Conservation (phyloP, 2,329 filamentous ascomycete species). For the Emmonsiellopsis sp. region DNA sequence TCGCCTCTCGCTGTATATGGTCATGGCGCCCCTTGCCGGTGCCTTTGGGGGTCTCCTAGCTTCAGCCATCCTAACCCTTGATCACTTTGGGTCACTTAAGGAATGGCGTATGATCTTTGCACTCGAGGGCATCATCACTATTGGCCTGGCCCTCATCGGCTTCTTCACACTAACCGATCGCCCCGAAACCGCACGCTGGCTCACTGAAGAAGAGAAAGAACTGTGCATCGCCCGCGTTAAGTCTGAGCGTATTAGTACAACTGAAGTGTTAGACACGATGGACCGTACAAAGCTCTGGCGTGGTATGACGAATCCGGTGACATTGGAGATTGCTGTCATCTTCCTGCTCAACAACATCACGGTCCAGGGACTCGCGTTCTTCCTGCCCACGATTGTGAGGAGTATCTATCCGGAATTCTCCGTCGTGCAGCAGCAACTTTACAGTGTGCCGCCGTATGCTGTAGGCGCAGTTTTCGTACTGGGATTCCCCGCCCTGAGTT, state of each 20-base stretch:
- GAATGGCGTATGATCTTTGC: conserved; percentile 12
- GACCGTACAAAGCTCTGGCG: conserved; percentile 4
- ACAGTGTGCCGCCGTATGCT: conserved; percentile 9
- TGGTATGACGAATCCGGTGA: conserved; percentile 8
- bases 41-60: conserved; percentile 62
- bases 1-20: conserved; percentile 58
- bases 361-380: conserved; percentile 52
- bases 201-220: conserved; percentile 9
- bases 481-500: conserved; percentile 7
- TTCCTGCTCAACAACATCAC: conserved; percentile 59
- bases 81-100: conserved; percentile 6
- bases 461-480: conserved; percentile 7
- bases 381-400: conserved; percentile 8
- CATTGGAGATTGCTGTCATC: conserved; percentile 7
- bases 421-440: conserved; percentile 23
- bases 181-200: conserved; percentile 7
- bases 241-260: conserved; percentile 9
- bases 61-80: conserved; percentile 22
- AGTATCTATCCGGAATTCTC: conserved; percentile 14
- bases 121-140: conserved; percentile 11
- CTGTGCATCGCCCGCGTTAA: conserved; percentile 9
- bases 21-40: conserved; percentile 60
- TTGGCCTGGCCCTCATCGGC: conserved; percentile 6
- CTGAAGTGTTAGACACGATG: conserved; percentile 9
- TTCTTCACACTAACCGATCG: conserved; percentile 9